Evolutionary conservation across 129 eudicot species (phyloP), one percentile per base, ranked within the genome.

Genomic region (Centella asiatica): DNA sequence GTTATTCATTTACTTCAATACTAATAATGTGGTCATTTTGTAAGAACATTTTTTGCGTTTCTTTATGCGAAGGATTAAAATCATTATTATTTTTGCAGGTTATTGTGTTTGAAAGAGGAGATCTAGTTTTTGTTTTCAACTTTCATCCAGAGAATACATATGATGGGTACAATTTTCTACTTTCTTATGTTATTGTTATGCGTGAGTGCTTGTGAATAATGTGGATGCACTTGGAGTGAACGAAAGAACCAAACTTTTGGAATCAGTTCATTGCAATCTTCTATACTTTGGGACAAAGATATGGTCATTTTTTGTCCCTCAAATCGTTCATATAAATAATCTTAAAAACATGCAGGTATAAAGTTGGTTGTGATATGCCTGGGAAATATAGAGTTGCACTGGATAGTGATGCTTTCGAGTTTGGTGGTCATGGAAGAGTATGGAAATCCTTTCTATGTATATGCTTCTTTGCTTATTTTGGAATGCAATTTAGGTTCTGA

Each of bases 371-470:
- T 56, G 96, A 93, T 78, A 68, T 88, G 69, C 99, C 99, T 1
- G 99, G 99, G 71, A 93, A 85, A 72, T 93, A 93, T 69, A 83
- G 83, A 70, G 96, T 93, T 74, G 99, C 92, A 26, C 74, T 93
- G 65, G 99, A 93, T 51, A 93, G 96, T 47, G 99, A 93, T 74
- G 96, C 96, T 15, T 76, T 80, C 78, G 95, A 85, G 59, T 93
- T 87, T 29, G 99, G 99, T 61, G 99, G 99, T 63, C 87, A 68
- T 72, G 99, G 95, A 82, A 85, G 96, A 66, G 99, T 93, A 84
- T 85, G 95, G 56, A 69, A 56, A n/a, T 58, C 49, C 29, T 39
- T 17, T 24, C 5, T 24, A 36, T 34, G 17, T 55, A 24, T 51
- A 14, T 49, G 29, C 18, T 49, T 17, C 20, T 52, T 36, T 40